These are phyloP conservation scores for Penicillium bovifimosum DNA, from an alignment of 495 filamentous ascomycete species.

Conservation along the genomic window DNA sequence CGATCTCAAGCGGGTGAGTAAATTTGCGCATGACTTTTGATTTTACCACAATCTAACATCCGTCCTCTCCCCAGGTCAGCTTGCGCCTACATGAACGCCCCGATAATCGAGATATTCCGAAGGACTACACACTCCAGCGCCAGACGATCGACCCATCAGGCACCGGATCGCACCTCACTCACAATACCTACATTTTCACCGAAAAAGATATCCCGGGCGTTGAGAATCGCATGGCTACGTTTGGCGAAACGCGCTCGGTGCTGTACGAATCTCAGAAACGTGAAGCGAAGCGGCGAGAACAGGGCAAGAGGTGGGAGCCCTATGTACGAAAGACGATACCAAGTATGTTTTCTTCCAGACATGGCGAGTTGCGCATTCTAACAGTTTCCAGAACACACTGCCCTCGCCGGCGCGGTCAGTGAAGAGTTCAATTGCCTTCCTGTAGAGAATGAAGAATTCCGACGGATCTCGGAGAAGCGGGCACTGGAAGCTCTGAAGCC, in stretches of 20 bases:
- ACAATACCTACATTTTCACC: slow-evolving; percentile 68
- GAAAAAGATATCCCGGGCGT: slow-evolving; percentile 30
- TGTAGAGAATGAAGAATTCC: slow-evolving; percentile 67
- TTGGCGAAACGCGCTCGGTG: slow-evolving; percentile 42
- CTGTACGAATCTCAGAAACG: slow-evolving; percentile 45
- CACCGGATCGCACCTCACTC: slow-evolving; percentile 41
- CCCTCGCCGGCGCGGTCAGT: slow-evolving; percentile 62
- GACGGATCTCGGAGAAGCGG: slow-evolving; percentile 52
- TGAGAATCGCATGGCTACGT: slow-evolving; percentile 38
- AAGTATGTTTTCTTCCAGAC: slow-evolving; percentile 46
- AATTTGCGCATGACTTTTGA: not conserved
- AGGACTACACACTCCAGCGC: slow-evolving; percentile 74
- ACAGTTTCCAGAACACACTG: slow-evolving; percentile 65
- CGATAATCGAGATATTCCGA: slow-evolving; percentile 63
- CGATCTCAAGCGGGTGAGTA: slow-evolving; percentile 49
- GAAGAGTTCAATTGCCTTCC: slow-evolving; percentile 77
- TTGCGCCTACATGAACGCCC: slow-evolving; percentile 50
- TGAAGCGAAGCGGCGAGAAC: slow-evolving; percentile 42
- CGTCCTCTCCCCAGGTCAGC: slow-evolving; percentile 33
- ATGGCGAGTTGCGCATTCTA: slow-evolving; percentile 8
- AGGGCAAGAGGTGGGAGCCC: slow-evolving; percentile 58
- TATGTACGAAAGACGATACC: slow-evolving; percentile 76
- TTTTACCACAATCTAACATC: not conserved
- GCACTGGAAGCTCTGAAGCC: slow-evolving; percentile 60
- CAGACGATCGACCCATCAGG: slow-evolving; percentile 39